A percentile compares a stretch with the other conserved stretches of the same genome.
These are phyloP conservation scores for Murraya koenigii DNA, from an alignment of 345 rosid species.

Conservation along the genomic window DNA sequence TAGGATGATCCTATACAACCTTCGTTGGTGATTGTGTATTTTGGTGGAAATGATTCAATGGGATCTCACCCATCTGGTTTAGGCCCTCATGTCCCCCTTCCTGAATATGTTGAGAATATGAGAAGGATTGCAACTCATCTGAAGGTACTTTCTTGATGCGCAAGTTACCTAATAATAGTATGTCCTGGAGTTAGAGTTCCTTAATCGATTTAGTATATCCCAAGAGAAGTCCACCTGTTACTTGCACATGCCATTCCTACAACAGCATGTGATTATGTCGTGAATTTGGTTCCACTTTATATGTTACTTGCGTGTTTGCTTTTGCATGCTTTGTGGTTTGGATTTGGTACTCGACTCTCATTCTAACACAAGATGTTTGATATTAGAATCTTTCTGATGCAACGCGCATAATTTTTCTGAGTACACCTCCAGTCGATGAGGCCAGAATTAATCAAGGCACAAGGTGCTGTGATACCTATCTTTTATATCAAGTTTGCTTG, in stretches of 20 bases:
- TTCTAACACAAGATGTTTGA: conserved; percentile 16
- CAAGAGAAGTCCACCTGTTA: background rate
- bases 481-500: conserved; percentile 2
- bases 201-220: background rate
- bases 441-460: conserved; percentile 50
- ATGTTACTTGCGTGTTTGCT: background rate
- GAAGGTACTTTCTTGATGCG: conserved; percentile 47
- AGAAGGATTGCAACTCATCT: conserved; percentile 71
- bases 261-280: background rate
- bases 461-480: conserved; percentile 45
- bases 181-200: background rate
- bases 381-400: conserved; percentile 73
- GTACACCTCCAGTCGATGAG: conserved; percentile 89
- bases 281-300: background rate
- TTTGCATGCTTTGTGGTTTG: background rate
- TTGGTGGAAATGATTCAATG: conserved; percentile 98
- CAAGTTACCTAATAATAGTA: background rate
- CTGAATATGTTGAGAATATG: conserved; percentile 80
- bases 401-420: conserved; percentile 65
- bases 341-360: background rate
- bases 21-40: conserved; percentile 78
- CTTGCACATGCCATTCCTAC: background rate
- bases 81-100: conserved; percentile 91
- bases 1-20: conserved; percentile 82
- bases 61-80: conserved; percentile 90